Conservation (phyloP, 148 eudicot species). For the Gaultheria prostrata region DNA sequence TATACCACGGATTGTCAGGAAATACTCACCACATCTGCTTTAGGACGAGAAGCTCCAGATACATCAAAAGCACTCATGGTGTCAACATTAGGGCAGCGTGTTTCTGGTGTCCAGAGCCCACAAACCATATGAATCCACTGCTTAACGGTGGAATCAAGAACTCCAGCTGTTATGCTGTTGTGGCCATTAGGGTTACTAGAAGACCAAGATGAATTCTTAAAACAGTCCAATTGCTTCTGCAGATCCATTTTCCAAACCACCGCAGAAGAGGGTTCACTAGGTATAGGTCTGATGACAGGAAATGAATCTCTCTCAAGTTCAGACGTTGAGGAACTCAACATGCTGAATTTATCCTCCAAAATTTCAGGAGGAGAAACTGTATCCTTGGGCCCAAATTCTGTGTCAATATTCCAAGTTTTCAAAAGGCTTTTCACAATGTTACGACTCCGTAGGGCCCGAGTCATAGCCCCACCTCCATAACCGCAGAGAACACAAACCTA, state of each 20-base stretch:
- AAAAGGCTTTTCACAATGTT: slow-evolving; percentile 49
- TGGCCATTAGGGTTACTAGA: slow-evolving; percentile 28
- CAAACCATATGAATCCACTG: slow-evolving; percentile 71
- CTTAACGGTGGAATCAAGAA: slow-evolving; percentile 47
- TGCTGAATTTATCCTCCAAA: slow-evolving; percentile 28
- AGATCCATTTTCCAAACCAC: slow-evolving; percentile 27
- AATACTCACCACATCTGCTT: slow-evolving; percentile 38
- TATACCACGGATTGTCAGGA: neutral
- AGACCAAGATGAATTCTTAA: slow-evolving; percentile 19
- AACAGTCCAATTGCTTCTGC: slow-evolving; percentile 17
- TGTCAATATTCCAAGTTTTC: slow-evolving; percentile 43
- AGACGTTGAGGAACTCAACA: slow-evolving; percentile 11
- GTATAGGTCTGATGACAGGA: slow-evolving; percentile 11
- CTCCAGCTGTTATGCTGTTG: slow-evolving; percentile 46
- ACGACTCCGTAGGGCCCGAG: slow-evolving; percentile 48
- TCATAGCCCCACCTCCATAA: slow-evolving; percentile 65
- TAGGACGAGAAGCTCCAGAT: slow-evolving; percentile 43
- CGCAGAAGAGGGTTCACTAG: slow-evolving; percentile 12
- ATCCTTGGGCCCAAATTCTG: slow-evolving; percentile 33
- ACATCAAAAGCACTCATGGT: slow-evolving; percentile 65
- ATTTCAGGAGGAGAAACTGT: slow-evolving; percentile 28
- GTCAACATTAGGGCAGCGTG: slow-evolving; percentile 58
- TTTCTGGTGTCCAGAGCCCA: slow-evolving; percentile 62
- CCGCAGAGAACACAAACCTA: slow-evolving; percentile 68
- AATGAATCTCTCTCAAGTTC: slow-evolving; percentile 1